These are phyloP conservation scores for Ophiocordyceps australis DNA, from an alignment of 2,329 filamentous ascomycete genomes.

Conservation along the genomic window DNA sequence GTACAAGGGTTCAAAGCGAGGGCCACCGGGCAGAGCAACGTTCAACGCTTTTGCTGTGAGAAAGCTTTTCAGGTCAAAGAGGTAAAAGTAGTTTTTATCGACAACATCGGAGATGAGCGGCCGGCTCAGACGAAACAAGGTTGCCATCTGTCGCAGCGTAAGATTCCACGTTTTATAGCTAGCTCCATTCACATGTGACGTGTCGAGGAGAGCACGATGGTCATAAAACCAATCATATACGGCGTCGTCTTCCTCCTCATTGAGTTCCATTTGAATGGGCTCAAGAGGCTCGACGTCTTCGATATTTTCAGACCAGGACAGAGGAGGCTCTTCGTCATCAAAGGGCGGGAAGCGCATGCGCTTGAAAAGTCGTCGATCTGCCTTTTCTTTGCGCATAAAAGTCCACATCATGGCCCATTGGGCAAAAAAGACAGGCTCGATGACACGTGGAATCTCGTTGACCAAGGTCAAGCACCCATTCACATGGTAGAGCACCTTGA, in stretches of 20 bases:
- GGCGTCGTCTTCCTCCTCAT: slow-evolving; percentile 79
- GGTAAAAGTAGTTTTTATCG: slow-evolving; percentile 94
- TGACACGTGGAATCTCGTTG: slow-evolving; percentile 90
- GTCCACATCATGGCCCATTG: slow-evolving; percentile 99
- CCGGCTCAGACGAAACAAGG: slow-evolving; percentile 77
- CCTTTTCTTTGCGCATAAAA: slow-evolving; percentile 94
- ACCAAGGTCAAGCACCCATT: slow-evolving; percentile 94
- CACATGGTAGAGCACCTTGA: slow-evolving; percentile 96
- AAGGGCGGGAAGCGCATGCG: slow-evolving; percentile 98
- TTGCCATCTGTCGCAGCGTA: slow-evolving; percentile 85
- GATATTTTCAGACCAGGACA: slow-evolving; percentile 97
- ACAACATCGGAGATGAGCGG: slow-evolving; percentile 82
- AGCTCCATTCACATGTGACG: slow-evolving; percentile 82
- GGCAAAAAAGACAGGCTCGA: slow-evolving; percentile 93
- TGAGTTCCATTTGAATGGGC: slow-evolving; percentile 95
- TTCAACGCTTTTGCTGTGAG: slow-evolving; percentile 93
- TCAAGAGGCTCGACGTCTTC: slow-evolving; percentile 96
- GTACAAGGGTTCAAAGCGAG: slow-evolving; percentile 90
- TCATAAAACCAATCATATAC: slow-evolving; percentile 98
- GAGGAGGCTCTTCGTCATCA: slow-evolving; percentile 91
- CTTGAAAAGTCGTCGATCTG: slow-evolving; percentile 89
- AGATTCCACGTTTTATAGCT: slow-evolving; percentile 97
- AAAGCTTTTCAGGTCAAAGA: slow-evolving; percentile 91
- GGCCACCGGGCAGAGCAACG: slow-evolving; percentile 92
- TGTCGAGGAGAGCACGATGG: slow-evolving; percentile 76